A percentile compares a stretch with the other conserved stretches of the same genome.
Conservation (phyloP, 2,329 filamentous ascomycete genomes). For the Penicillium sp. region DNA sequence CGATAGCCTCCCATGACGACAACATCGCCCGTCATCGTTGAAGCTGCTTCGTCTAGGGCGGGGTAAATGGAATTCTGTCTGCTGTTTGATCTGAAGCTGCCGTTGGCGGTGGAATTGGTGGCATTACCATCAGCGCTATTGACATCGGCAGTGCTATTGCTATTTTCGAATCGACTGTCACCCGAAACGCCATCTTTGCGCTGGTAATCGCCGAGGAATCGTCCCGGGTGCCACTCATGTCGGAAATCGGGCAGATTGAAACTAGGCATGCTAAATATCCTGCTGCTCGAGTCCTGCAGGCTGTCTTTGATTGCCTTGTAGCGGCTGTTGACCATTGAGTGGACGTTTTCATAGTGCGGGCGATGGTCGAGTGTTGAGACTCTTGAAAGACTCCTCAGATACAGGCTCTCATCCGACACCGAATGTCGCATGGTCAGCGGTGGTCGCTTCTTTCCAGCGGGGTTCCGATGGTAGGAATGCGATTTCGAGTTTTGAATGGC, state of each 20-base stretch:
- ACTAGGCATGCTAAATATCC: constrained; percentile 51
- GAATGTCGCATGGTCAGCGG: constrained; percentile 51
- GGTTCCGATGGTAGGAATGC: constrained; percentile 30
- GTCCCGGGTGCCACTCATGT: constrained; percentile 32
- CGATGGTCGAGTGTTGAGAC: constrained; percentile 84
- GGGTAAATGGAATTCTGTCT: constrained; percentile 31
- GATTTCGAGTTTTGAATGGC: constrained; percentile 26
- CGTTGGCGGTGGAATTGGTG: constrained; percentile 6
- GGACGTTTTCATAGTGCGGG: constrained; percentile 71
- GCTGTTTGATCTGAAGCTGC: constrained; percentile 16
- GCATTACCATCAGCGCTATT: not conserved
- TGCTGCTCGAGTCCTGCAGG: constrained; percentile 74
- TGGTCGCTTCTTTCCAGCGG: constrained; percentile 20
- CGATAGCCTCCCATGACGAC: constrained; percentile 88
- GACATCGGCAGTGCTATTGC: constrained; percentile 2
- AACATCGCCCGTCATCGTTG: constrained; percentile 73
- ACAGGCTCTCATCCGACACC: constrained; percentile 72
- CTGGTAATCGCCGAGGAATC: constrained; percentile 28
- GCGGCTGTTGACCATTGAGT: constrained; percentile 81
- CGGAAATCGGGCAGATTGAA: constrained; percentile 39
- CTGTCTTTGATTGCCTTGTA: constrained; percentile 89
- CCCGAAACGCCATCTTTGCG: constrained; percentile 12
- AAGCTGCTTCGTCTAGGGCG: constrained; percentile 58
- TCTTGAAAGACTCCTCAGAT: constrained; percentile 67
- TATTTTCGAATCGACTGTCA: not conserved